Evolutionary conservation across 176 grass and related monocot genomes (phyloP).

Genomic region (Saccharum spontaneum): DNA sequence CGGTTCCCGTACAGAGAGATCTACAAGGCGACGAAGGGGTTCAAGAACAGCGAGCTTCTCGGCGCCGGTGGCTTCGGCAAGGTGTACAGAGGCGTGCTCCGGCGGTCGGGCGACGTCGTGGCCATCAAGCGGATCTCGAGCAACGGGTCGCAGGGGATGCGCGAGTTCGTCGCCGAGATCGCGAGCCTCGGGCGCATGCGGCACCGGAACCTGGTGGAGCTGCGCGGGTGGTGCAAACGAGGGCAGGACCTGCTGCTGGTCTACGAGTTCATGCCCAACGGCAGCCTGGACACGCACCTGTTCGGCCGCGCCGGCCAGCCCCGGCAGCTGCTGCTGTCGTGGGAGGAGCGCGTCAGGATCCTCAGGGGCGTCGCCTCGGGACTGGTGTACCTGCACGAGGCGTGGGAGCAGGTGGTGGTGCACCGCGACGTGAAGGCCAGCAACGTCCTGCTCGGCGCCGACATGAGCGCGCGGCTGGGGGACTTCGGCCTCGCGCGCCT

Average conservation of each 20-base stretch:
- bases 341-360: no score
- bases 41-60: constrained; percentile 12
- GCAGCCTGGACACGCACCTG: constrained; percentile 39
- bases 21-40: background rate
- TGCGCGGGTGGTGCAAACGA: constrained; percentile 43
- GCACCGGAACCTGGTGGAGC: constrained; percentile 21
- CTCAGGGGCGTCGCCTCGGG: no score
- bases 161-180: background rate
- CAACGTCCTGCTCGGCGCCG: no score
- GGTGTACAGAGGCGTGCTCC: constrained; percentile 31
- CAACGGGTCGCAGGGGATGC: constrained; percentile 33
- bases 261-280: constrained; percentile 86
- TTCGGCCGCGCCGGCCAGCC: background rate
- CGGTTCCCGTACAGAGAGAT: background rate
- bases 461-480: no score
- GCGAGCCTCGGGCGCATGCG: background rate
- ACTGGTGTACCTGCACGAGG: no score
- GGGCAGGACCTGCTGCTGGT: constrained; percentile 63
- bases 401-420: no score
- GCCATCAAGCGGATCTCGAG: constrained; percentile 41
- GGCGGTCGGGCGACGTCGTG: background rate
- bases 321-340: no score
- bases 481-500: constrained; percentile 4
- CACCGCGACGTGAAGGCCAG: no score
- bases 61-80: constrained; percentile 33